Percentiles rank a stretch among this genome's conserved stretches.
phyloP scores from a whole-genome alignment of 257 asterid species.

The Nemophila menziesii region DNA sequence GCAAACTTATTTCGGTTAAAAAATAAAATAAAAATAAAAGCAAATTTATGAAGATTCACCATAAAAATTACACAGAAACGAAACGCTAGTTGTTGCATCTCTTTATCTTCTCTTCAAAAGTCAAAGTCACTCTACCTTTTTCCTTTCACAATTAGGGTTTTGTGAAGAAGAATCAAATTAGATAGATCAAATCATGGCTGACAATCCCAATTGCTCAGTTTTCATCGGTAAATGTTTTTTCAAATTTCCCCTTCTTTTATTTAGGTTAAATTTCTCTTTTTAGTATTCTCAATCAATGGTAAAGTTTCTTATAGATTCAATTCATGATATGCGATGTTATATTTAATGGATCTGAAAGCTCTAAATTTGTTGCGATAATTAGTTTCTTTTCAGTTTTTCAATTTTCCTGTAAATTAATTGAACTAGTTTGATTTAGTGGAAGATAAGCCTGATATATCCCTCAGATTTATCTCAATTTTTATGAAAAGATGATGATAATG shows the following conservation, averaged over 20 bases:
- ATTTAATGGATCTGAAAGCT: background rate
- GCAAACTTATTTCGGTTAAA: too few species aligned
- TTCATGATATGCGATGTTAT: background rate
- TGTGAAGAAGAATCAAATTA: background rate
- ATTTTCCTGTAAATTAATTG: background rate
- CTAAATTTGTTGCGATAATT: background rate
- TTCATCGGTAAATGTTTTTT: constrained; percentile 43
- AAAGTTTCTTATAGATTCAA: background rate
- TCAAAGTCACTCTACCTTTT: background rate
- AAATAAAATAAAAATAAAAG: too few species aligned
- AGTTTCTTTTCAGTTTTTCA: background rate
- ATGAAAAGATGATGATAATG: too few species aligned
- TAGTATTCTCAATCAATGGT: background rate
- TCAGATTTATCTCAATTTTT: background rate
- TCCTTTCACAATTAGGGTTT: background rate
- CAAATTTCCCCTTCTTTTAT: background rate
- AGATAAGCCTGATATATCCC: background rate
- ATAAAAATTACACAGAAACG: too few species aligned
- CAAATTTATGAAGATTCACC: too few species aligned
- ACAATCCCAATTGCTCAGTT: constrained; percentile 34
- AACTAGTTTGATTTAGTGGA: background rate
- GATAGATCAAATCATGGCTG: constrained; percentile 30
- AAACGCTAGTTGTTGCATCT: background rate
- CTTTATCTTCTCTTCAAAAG: background rate
- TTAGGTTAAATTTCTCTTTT: background rate